Percentiles rank a stretch among this genome's conserved stretches.
phyloP scores from a whole-genome alignment of 2,329 filamentous ascomycete genomes.

The Trichoderma polysporum region DNA sequence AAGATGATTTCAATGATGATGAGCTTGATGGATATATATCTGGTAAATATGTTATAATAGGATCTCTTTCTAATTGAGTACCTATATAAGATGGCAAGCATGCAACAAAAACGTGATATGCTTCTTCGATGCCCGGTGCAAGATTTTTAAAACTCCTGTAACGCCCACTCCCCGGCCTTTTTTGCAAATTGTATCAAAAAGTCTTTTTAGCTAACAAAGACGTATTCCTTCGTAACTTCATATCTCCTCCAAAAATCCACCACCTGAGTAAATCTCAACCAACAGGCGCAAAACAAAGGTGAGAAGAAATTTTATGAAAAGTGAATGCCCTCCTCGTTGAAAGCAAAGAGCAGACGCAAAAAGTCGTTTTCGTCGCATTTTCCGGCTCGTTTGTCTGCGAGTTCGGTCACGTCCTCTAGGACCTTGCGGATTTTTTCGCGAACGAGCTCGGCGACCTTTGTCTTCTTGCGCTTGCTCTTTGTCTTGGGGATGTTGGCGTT shows the following conservation, averaged over 20 bases:
- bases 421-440: conserved; percentile 83
- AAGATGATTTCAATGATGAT: not conserved
- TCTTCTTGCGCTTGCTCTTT: conserved; percentile 71
- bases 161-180: conserved; percentile 5
- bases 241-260: not conserved
- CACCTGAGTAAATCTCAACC: not conserved
- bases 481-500: conserved; percentile 51
- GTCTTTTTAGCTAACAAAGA: not conserved
- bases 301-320: conserved; percentile 59
- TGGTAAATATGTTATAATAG: not conserved
- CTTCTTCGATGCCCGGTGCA: not conserved
- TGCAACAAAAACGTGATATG: not conserved
- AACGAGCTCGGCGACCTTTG: conserved; percentile 78
- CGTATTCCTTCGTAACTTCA: not conserved
- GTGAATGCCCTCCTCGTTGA: conserved; percentile 91
- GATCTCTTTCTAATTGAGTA: not conserved
- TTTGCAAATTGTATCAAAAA: not conserved
- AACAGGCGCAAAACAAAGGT: not conserved
- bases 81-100: not conserved
- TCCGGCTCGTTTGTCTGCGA: conserved; percentile 77
- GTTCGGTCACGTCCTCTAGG: conserved; percentile 73
- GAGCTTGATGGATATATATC: not conserved
- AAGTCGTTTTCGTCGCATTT: conserved; percentile 95
- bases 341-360: conserved; percentile 73
- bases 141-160: not conserved